Conservation (phyloP, 257 asterid genomes). For the Primulina eburnea region DNA sequence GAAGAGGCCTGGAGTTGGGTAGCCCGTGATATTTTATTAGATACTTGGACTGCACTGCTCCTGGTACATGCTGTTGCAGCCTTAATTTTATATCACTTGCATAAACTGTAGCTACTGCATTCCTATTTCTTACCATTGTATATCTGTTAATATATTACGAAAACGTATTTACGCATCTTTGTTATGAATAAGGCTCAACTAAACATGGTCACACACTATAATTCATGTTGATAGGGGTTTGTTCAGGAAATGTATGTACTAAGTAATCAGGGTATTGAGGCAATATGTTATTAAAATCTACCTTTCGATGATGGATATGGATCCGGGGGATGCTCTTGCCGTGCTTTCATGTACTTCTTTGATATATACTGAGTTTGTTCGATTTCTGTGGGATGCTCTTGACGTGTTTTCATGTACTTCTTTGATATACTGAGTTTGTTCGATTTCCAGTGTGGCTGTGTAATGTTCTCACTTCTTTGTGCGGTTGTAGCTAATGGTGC, state of each 20-base stretch:
- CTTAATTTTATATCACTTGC: constrained; percentile 14
- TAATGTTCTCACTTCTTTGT: constrained; percentile 5
- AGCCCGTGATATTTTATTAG: constrained; percentile 92
- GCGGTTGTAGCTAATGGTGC: constrained; percentile 6
- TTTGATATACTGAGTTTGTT: constrained; percentile 9
- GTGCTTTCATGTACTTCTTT: too few relatives aligned
- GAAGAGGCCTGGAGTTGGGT: constrained; percentile 99
- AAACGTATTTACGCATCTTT: background rate
- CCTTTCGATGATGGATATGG: background rate
- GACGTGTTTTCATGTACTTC: constrained; percentile 10
- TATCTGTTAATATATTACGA: background rate
- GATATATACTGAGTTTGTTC: too few relatives aligned
- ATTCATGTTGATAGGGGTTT: constrained; percentile 1
- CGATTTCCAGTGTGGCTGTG: constrained; percentile 11
- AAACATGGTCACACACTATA: constrained; percentile 7
- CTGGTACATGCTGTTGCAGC: constrained; percentile 44
- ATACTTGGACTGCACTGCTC: constrained; percentile 84
- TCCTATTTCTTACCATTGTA: constrained; percentile 1
- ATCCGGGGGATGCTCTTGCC: background rate
- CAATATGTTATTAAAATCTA: constrained; percentile 7
- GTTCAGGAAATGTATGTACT: constrained; percentile 15
- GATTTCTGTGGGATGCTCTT: too few relatives aligned
- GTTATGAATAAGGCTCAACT: constrained; percentile 17
- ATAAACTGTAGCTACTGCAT: constrained; percentile 8
- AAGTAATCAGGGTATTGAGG: constrained; percentile 7